Percentiles rank a stretch among this genome's conserved stretches.
These are phyloP conservation scores for Psidium friedrichsthalianum DNA, from an alignment of 345 rosid genomes.

Conservation along the genomic window DNA sequence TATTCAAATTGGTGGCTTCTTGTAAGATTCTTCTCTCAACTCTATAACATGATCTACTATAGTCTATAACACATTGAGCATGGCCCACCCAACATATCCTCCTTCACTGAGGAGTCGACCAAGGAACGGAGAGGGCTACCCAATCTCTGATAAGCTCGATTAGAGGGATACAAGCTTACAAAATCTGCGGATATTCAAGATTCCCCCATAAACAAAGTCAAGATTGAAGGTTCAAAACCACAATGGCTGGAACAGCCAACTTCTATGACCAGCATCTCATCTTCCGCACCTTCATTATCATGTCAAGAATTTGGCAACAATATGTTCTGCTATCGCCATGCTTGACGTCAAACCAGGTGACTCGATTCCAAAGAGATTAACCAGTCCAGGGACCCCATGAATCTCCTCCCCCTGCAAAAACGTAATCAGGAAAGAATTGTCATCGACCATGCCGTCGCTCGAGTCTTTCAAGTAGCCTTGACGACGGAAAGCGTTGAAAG, in stretches of 20 bases:
- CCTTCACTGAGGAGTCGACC: not conserved
- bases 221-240: not conserved
- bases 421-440: not conserved
- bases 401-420: slow-evolving; percentile 59
- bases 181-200: not conserved
- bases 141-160: not conserved
- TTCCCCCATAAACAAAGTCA: not conserved
- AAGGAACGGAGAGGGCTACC: not conserved
- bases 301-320: slow-evolving; percentile 41
- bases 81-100: not conserved
- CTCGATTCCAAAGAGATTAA: slow-evolving; percentile 83
- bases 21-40: not conserved
- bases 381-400: slow-evolving; percentile 79
- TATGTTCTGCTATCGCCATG: slow-evolving; percentile 79
- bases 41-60: not conserved
- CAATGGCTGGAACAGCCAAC: not conserved
- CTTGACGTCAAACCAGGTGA: slow-evolving; percentile 96
- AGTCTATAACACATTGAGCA: not conserved
- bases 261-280: not conserved
- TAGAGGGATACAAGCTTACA: not conserved
- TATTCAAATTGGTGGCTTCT: not conserved
- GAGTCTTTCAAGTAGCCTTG: not conserved
- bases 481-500: not conserved
- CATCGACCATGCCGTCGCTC: not conserved
- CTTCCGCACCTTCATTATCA: not conserved